Evolutionary conservation across 768 basidiomycete genomes (phyloP), one percentile per base, ranked within the genome.

Genomic region (Clavulina sp.): DNA sequence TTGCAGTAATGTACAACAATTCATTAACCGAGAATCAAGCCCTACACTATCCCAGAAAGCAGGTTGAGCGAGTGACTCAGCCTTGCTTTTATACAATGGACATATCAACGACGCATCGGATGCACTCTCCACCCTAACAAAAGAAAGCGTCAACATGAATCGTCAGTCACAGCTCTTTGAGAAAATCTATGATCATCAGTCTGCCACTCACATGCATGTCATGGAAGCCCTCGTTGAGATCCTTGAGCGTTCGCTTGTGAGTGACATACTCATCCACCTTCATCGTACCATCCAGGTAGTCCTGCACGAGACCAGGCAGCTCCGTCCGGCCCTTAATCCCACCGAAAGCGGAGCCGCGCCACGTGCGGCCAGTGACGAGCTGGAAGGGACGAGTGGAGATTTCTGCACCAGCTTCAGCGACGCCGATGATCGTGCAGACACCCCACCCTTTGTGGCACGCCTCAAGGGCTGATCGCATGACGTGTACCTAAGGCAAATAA

Each of bases 381-480:
- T 56, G 55, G 48, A 56, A 56, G 74, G 89, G 89, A 56, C 89
- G 71, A 34, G 89, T 92, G 7, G 82, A 75, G 56, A 92, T 89
- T 66, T 97, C 95, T 60, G 95, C 81, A 4, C 95, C 95, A 19
- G 95, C 89, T 23, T 91, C 89, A 3, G 95, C 95, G 38, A 99
- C 95, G 54, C 93, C 93, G 54, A 99, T 96, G 57, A 99, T 64
- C 52, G 87, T 96, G 52, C 81, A 87, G 40, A 96, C 81, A 59
- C 95, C 95, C 95, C 95, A 99, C 13, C 95, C 95, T 64, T 97
- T 97, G 68, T 99, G 95, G 66, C 91, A 96, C n/a, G 91, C 85
- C 68, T 99, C 95, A 44, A 99, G 76, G 24, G 95, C 95, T 47
- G 81, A 71, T 55, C 92, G 78, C 92, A 95, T 96, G 56, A 93